phyloP scores from a whole-genome alignment of 1,139 yeast species.

The Candida tetrigidarum region DNA sequence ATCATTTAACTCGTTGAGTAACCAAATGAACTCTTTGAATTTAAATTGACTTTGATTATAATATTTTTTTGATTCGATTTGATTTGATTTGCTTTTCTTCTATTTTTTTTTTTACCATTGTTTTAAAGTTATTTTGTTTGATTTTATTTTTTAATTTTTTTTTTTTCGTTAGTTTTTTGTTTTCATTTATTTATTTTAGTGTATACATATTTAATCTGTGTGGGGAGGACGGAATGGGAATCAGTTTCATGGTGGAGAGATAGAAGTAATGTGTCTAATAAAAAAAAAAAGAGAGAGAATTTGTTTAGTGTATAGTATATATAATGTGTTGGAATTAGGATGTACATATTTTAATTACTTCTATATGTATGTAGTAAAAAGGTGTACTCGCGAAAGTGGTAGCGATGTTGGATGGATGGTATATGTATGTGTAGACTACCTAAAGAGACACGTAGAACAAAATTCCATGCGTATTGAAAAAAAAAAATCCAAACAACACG shows the following conservation, averaged over 20 bases:
- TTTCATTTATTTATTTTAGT: neutral
- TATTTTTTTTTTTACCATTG: neutral
- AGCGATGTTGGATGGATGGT: neutral
- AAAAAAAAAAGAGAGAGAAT: neutral
- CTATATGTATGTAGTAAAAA: too few relatives aligned
- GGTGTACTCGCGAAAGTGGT: neutral
- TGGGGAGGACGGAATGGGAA: neutral
- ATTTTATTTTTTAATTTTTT: neutral
- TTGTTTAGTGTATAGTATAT: neutral
- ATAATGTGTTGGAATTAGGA: neutral
- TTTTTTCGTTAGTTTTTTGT: too few relatives aligned
- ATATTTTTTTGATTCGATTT: neutral
- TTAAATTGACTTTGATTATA: conserved; percentile 25
- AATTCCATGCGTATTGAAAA: neutral
- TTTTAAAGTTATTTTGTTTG: neutral
- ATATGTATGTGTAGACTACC: neutral
- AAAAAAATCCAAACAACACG: neutral
- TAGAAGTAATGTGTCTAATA: neutral
- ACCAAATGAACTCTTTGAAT: conserved; percentile 41
- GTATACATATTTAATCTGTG: neutral
- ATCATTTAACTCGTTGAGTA: conserved; percentile 25
- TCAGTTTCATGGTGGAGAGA: neutral
- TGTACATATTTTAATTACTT: neutral
- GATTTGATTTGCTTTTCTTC: neutral
- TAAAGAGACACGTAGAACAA: conserved; percentile 1